phyloP scores from a whole-genome alignment of 2,329 filamentous ascomycete species.

The Blumeria graminis region DNA sequence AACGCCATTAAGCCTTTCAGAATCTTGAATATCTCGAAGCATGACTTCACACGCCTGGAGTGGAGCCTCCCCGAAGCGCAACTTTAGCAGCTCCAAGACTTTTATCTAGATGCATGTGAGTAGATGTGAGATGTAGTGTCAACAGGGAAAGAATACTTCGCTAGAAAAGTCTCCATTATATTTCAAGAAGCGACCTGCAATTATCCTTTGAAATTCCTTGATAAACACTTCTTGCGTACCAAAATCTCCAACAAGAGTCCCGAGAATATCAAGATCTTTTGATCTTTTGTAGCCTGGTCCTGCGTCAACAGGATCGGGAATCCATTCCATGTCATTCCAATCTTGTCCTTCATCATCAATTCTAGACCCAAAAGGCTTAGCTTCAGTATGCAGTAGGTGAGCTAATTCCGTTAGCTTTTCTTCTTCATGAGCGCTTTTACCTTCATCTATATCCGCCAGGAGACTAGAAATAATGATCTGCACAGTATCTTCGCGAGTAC shows the following conservation, averaged over 20 bases:
- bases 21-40: constrained; percentile 81
- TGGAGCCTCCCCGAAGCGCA: constrained; percentile 62
- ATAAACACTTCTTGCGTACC: constrained; percentile 83
- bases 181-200: constrained; percentile 57
- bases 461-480: constrained; percentile 54
- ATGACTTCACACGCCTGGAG: constrained; percentile 93
- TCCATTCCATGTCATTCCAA: constrained; percentile 84
- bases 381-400: constrained; percentile 24
- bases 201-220: constrained; percentile 71
- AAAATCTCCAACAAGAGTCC: constrained; percentile 67
- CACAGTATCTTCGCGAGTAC: constrained; percentile 54
- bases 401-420: constrained; percentile 42
- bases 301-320: constrained; percentile 79
- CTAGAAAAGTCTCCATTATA: constrained; percentile 48
- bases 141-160: constrained; percentile 21
- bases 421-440: constrained; percentile 14
- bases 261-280: constrained; percentile 75
- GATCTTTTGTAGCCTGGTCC: constrained; percentile 78
- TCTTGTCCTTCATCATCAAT: constrained; percentile 48
- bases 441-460: constrained; percentile 32
- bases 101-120: constrained; percentile 26
- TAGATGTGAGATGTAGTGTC: neutral
- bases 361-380: constrained; percentile 25
- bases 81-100: constrained; percentile 67
- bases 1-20: constrained; percentile 42